Evolutionary conservation across 1,284 basidiomycete species (phyloP), one percentile per base, ranked within the genome.

Genomic region (Abortiporus biennis): DNA sequence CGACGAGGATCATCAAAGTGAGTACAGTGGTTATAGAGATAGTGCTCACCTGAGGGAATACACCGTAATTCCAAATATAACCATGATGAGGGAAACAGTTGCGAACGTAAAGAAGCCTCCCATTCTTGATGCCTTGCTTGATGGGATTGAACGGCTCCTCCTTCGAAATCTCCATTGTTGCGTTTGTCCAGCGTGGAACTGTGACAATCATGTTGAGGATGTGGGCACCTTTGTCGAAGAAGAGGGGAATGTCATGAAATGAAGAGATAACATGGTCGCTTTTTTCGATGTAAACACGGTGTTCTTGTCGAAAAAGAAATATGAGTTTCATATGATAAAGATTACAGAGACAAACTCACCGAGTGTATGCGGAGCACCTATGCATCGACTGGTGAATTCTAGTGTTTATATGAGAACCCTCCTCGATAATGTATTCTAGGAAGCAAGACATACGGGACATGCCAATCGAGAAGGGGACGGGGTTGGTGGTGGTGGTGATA

Each of bases 41-140:
- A n/a, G n/a, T n/a, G n/a, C n/a, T n/a, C n/a, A n/a, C n/a, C n/a
- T 98, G 89, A 49, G 93, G 92, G 80, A 96, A 95, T 50, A 92
- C 90, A 58, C 92, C 92, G 63, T 94, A 95, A 76, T 95, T 95
- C 92, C 91, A 93, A 72, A 95, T 92, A 74, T 93, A 92, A 38
- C 92, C 93, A 65, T 97, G 92, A 75, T 97, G 94, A 54, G 92
- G 95, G 86, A 99, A 99, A 69, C 94, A 98, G 80, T 99, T 99
- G 68, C 95, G 86, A 50, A 99, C 95, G 68, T 78, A 99, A 57
- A 95, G 88, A 64, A 98, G 72, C 65, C 89, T 92, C 59, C 92
- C 92, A 71, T 89, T 92, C 71, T 94, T 95, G 63, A 86, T 83
- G 64, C 95, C 92, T 73, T 99, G 95, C 68, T 94, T 92, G 84